Evolutionary conservation across 768 basidiomycete species (phyloP).

Genomic region (Boletus eberwhitei): DNA sequence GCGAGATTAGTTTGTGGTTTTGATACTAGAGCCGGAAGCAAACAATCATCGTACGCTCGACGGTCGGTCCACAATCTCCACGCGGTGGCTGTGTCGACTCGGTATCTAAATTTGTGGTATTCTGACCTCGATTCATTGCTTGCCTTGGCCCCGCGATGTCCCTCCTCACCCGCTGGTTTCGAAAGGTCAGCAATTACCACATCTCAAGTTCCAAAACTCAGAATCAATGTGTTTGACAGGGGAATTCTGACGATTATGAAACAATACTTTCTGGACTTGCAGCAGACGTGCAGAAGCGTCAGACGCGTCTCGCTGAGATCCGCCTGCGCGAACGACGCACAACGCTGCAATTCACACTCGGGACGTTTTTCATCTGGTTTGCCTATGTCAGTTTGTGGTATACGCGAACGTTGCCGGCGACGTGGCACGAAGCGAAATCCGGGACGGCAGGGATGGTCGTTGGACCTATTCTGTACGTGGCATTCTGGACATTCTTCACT

Average conservation of each 20-base stretch:
- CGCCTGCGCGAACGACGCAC: slow-evolving; percentile 80
- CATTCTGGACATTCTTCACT: background rate
- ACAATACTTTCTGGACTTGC: slow-evolving; percentile 65
- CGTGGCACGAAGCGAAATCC: slow-evolving; percentile 24
- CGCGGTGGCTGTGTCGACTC: slow-evolving; percentile 22
- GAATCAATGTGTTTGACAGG: slow-evolving; percentile 5
- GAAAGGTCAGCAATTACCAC: slow-evolving; percentile 17
- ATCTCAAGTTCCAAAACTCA: background rate
- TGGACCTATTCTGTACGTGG: slow-evolving; percentile 76
- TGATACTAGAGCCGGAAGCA: background rate
- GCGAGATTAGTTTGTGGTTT: background rate
- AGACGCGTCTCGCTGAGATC: slow-evolving; percentile 74
- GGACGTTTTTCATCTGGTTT: slow-evolving; percentile 72
- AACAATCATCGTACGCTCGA: background rate
- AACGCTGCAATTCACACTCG: slow-evolving; percentile 72
- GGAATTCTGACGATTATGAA: slow-evolving; percentile 64
- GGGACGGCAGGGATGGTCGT: slow-evolving; percentile 53
- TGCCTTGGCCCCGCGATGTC: slow-evolving; percentile 22
- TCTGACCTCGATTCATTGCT: slow-evolving; percentile 1
- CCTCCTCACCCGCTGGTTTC: slow-evolving; percentile 29
- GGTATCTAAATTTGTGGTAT: slow-evolving; percentile 15
- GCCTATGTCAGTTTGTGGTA: slow-evolving; percentile 76
- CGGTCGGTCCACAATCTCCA: background rate
- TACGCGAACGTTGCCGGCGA: slow-evolving; percentile 47
- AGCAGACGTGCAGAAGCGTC: slow-evolving; percentile 66